phyloP scores from a whole-genome alignment of 2,329 filamentous ascomycete species.

The Myriosclerotinia duriaeana region DNA sequence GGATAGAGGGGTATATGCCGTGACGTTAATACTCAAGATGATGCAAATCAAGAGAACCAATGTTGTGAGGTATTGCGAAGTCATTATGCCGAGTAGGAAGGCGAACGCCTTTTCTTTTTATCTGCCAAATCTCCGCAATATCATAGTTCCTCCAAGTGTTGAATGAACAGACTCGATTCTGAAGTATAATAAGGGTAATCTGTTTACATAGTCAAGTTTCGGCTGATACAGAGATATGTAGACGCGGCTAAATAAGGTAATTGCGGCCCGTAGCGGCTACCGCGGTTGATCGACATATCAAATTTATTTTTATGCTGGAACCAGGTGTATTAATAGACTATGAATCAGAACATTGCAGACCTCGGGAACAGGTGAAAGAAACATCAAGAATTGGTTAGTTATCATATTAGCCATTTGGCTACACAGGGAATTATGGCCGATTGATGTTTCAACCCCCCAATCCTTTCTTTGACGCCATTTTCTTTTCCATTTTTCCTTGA shows the following conservation, averaged over 20 bases:
- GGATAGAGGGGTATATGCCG: slow-evolving; percentile 54
- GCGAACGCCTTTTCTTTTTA: slow-evolving; percentile 30
- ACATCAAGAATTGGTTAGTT: neutral
- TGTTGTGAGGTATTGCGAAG: slow-evolving; percentile 24
- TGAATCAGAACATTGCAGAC: neutral
- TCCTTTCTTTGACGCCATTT: neutral
- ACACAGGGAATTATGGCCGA: slow-evolving; percentile 3
- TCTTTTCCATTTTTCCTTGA: neutral
- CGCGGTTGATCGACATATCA: neutral
- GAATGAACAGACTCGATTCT: neutral
- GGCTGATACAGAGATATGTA: neutral
- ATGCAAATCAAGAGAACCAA: slow-evolving; percentile 29
- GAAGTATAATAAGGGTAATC: slow-evolving; percentile 15
- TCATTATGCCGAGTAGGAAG: slow-evolving; percentile 29
- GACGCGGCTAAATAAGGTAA: neutral
- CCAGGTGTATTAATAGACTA: neutral
- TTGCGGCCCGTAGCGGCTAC: slow-evolving; percentile 7
- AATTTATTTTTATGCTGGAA: slow-evolving; percentile 5
- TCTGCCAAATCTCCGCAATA: slow-evolving; percentile 27
- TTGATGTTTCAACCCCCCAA: neutral
- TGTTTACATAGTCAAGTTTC: slow-evolving; percentile 14
- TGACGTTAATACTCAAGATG: slow-evolving; percentile 27
- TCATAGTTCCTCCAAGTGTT: slow-evolving; percentile 31
- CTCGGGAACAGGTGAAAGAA: too few relatives aligned
- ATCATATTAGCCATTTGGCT: neutral